Percentiles rank a stretch among this genome's conserved stretches.
These are phyloP conservation scores for Hymenoscyphus fructigenus DNA, from an alignment of 2,329 filamentous ascomycete genomes.

Conservation along the genomic window DNA sequence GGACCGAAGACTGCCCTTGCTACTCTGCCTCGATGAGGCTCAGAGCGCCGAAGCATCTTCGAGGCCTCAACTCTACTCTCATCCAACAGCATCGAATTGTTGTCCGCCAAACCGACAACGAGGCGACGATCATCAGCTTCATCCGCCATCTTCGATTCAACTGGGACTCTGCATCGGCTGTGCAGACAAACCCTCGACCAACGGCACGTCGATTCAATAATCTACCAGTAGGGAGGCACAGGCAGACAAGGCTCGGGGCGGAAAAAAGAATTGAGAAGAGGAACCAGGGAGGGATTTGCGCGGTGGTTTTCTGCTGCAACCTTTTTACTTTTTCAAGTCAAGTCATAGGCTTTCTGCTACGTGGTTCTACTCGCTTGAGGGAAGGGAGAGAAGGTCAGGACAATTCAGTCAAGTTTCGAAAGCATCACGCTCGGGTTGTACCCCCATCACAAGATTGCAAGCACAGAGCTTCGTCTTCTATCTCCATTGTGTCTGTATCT, in stretches of 20 bases:
- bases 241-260: slow-evolving; percentile 9
- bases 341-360: slow-evolving; percentile 24
- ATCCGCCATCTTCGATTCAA: not conserved
- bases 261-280: slow-evolving; percentile 1
- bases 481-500: slow-evolving; percentile 42
- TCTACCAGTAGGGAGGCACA: not conserved
- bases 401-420: slow-evolving; percentile 27
- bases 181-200: not conserved
- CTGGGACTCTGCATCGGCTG: not conserved
- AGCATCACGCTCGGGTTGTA: slow-evolving; percentile 28
- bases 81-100: not conserved
- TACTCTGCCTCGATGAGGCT: slow-evolving; percentile 1
- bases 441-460: slow-evolving; percentile 44
- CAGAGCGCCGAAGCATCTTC: not conserved
- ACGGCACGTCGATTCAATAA: not conserved
- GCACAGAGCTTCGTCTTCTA: slow-evolving; percentile 64
- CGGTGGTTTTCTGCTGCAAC: not conserved
- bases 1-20: not conserved
- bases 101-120: not conserved
- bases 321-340: slow-evolving; percentile 27
- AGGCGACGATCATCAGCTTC: slow-evolving; percentile 4
- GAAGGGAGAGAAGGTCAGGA: slow-evolving; percentile 4
- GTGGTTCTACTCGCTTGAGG: slow-evolving; percentile 18
- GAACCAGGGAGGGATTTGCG: not conserved
- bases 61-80: not conserved